A percentile compares a stretch with the other conserved stretches of the same genome.
These are phyloP conservation scores for Telopea speciosissima DNA, from an alignment of 177 flowering plant genomes.

Conservation along the genomic window DNA sequence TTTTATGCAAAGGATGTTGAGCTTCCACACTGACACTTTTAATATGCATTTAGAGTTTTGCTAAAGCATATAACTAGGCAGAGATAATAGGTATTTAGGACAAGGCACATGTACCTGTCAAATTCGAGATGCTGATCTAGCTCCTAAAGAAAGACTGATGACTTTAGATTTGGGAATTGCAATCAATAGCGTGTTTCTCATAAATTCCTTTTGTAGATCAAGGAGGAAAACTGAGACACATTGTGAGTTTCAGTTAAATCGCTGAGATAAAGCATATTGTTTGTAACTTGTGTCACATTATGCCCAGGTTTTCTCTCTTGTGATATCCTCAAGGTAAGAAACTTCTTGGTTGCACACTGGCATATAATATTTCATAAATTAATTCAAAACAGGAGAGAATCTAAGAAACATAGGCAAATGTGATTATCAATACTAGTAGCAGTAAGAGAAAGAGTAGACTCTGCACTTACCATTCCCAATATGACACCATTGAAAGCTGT, in stretches of 20 bases:
- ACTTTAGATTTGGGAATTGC: not conserved
- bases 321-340: not conserved
- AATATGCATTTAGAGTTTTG: no score
- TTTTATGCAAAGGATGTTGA: no score
- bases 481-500: constrained; percentile 95
- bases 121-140: not conserved
- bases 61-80: no score
- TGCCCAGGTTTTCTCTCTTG: not conserved
- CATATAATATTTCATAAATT: not conserved
- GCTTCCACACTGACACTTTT: no score
- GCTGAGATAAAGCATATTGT: not conserved
- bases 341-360: not conserved
- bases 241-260: not conserved
- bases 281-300: not conserved
- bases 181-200: not conserved
- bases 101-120: not conserved
- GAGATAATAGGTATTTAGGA: no score
- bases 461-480: constrained; percentile 79
- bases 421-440: not conserved
- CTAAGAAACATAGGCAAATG: not conserved
- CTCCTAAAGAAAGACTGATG: not conserved
- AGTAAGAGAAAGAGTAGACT: not conserved
- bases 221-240: not conserved
- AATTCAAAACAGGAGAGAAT: not conserved
- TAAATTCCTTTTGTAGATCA: not conserved